These are phyloP conservation scores for Calycina herbarum DNA, from an alignment of 2,329 filamentous ascomycete genomes.

Conservation along the genomic window DNA sequence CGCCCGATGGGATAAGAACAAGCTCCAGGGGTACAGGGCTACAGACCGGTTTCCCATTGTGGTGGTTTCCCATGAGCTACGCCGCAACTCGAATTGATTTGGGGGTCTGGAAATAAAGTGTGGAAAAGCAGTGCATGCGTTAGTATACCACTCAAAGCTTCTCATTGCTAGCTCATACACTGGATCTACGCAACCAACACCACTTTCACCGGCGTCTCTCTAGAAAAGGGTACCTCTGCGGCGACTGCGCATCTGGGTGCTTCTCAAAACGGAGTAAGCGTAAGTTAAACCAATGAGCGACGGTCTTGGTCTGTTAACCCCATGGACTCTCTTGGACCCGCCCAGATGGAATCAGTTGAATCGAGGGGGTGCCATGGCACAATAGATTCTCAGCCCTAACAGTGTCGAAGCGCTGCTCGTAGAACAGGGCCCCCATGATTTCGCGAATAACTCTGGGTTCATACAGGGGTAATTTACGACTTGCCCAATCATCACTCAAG, in stretches of 20 bases:
- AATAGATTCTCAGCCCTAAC: constrained; percentile 2
- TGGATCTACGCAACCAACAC: neutral
- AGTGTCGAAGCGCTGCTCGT: neutral
- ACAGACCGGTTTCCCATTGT: neutral
- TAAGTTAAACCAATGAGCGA: neutral
- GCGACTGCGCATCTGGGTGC: neutral
- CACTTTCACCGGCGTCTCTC: neutral
- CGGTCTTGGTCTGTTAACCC: neutral
- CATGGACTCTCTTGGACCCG: neutral
- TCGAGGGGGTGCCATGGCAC: neutral
- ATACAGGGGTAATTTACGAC: neutral
- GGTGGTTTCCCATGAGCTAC: neutral
- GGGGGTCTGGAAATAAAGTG: neutral
- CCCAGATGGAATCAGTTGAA: neutral
- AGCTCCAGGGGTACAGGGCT: neutral
- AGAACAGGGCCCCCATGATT: neutral
- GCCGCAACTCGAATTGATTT: neutral
- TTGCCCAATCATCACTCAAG: neutral
- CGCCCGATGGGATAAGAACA: neutral
- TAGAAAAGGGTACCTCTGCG: neutral
- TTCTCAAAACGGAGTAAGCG: neutral
- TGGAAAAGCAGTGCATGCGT: neutral
- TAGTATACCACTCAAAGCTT: neutral
- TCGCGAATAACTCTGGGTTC: neutral
- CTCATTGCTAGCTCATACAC: neutral